Conservation (phyloP, 257 asterid species). For the Nicotiana attenuata region DNA sequence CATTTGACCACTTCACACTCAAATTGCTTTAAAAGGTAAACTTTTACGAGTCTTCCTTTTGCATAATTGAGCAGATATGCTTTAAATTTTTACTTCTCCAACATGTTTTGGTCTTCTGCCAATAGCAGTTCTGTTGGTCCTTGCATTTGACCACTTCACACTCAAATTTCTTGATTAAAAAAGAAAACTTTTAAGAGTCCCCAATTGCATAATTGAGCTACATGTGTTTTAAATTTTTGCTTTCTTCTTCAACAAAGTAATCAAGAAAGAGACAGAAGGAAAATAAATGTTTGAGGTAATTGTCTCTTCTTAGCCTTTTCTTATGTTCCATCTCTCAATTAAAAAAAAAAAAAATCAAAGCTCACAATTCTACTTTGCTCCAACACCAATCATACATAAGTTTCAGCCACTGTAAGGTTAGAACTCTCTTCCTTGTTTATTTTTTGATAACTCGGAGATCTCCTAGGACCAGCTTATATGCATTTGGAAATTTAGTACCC, state of each 20-base stretch:
- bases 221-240: not conserved
- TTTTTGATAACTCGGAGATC: not conserved
- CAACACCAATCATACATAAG: not conserved
- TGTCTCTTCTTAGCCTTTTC: not conserved
- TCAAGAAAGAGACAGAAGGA: not conserved
- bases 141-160: no score
- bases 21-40: no score
- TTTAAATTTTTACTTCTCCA: no score
- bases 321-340: not conserved
- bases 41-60: no score
- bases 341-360: no score
- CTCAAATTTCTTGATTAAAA: no score
- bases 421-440: not conserved
- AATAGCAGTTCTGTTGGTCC: no score
- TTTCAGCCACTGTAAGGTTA: not conserved
- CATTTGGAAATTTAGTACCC: no score
- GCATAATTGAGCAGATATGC: no score
- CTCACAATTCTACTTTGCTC: not conserved
- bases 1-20: no score
- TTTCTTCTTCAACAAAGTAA: not conserved
- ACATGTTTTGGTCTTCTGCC: no score
- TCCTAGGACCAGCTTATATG: not conserved
- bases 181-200: not conserved
- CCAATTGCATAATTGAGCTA: not conserved
- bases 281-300: not conserved